These are phyloP conservation scores for Drechmeria coniospora DNA, from an alignment of 2,329 filamentous ascomycete genomes.

Conservation along the genomic window DNA sequence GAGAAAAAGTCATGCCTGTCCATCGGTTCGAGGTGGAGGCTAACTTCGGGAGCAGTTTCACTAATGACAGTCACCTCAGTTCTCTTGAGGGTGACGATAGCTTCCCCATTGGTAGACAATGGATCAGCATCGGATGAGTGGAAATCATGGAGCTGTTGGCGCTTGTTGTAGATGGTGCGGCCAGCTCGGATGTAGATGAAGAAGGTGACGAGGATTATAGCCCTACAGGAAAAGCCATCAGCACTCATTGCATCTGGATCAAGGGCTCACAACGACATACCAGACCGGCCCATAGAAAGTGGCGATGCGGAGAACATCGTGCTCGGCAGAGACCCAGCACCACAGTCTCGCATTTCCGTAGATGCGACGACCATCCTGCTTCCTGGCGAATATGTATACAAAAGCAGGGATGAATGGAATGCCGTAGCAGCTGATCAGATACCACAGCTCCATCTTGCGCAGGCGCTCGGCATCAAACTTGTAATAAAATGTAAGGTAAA, in stretches of 20 bases:
- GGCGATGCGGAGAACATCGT: slow-evolving; percentile 57
- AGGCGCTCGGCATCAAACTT: slow-evolving; percentile 53
- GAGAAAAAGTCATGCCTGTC: slow-evolving; percentile 7
- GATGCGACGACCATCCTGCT: slow-evolving; percentile 34
- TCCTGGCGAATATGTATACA: slow-evolving; percentile 48
- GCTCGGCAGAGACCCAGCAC: slow-evolving; percentile 60
- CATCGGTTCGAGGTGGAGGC: slow-evolving; percentile 12
- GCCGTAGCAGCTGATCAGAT: slow-evolving; percentile 56
- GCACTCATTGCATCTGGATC: neutral
- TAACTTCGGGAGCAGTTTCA: slow-evolving; percentile 19
- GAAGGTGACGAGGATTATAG: slow-evolving; percentile 44
- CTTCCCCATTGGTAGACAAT: slow-evolving; percentile 23
- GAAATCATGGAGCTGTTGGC: slow-evolving; percentile 43
- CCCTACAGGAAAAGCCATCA: slow-evolving; percentile 22
- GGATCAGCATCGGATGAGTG: slow-evolving; percentile 29
- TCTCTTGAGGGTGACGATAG: slow-evolving; percentile 35
- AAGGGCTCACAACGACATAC: slow-evolving; percentile 30
- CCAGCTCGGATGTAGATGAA: slow-evolving; percentile 54
- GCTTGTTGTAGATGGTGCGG: slow-evolving; percentile 50
- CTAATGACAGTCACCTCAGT: slow-evolving; percentile 50
- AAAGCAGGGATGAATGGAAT: slow-evolving; percentile 55
- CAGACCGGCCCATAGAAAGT: slow-evolving; percentile 62
- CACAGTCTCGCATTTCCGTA: slow-evolving; percentile 65
- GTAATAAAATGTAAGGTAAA: slow-evolving; percentile 66
- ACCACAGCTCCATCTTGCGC: slow-evolving; percentile 53